Percentiles rank a stretch among this genome's conserved stretches.
Evolutionary conservation across 1,139 yeast genomes (phyloP).

Genomic region (Nakaseomyces delphensis): DNA sequence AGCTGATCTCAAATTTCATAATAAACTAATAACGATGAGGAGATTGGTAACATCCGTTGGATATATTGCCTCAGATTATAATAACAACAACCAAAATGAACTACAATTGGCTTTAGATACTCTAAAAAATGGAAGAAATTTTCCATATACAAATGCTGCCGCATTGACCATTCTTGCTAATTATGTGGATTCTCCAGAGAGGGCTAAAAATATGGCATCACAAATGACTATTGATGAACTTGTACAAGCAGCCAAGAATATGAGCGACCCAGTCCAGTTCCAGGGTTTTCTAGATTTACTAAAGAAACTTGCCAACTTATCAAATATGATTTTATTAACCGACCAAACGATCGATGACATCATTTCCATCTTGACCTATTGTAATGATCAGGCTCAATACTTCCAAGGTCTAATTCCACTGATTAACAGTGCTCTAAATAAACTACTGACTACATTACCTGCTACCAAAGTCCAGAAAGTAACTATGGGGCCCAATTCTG

Average conservation of each 20-base stretch:
- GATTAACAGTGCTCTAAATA: conserved; percentile 21
- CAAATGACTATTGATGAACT: conserved; percentile 13
- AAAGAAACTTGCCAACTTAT: conserved; percentile 22
- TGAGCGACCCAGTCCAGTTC: conserved; percentile 28
- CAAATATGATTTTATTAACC: conserved; percentile 17
- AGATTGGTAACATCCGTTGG: conserved; percentile 17
- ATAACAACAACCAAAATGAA: conserved; percentile 14
- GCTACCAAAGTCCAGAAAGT: conserved; percentile 17
- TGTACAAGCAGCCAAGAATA: conserved; percentile 10
- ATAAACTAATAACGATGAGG: conserved; percentile 22
- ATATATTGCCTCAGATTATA: conserved; percentile 15
- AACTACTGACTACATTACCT: conserved; percentile 24
- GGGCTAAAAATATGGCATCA: conserved; percentile 15
- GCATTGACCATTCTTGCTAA: conserved; percentile 23
- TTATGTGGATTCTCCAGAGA: conserved; percentile 19
- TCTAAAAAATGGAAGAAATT: not conserved
- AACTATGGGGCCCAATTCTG: conserved; percentile 9
- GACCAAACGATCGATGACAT: conserved; percentile 13
- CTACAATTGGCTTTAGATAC: conserved; percentile 4
- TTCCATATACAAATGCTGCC: conserved; percentile 16
- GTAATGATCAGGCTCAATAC: conserved; percentile 24
- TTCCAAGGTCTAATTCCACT: conserved; percentile 21
- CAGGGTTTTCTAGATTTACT: conserved; percentile 29
- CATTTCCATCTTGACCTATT: conserved; percentile 14
- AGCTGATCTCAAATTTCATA: conserved; percentile 10